Conservation (phyloP, 352 stramenopile genomes). For the Pythium biforme region DNA sequence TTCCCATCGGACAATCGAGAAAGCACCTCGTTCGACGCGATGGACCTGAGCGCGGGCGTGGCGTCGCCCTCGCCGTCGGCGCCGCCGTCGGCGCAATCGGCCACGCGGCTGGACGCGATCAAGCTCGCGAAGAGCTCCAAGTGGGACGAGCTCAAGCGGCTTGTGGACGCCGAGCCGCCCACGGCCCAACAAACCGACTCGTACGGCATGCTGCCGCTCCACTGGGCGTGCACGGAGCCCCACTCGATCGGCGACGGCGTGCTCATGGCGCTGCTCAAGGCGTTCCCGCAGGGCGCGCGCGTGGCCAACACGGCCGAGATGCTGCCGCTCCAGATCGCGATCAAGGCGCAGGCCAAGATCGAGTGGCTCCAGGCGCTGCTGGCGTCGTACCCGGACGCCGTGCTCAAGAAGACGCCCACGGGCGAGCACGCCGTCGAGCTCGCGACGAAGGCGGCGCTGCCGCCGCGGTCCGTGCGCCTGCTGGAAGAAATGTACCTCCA, state of each 20-base stretch:
- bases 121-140: conserved; percentile 80
- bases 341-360: conserved; percentile 84
- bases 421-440: conserved; percentile 79
- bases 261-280: conserved; percentile 78
- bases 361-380: conserved; percentile 86
- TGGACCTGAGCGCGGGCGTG: conserved; percentile 11
- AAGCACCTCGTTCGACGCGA: not conserved
- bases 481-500: conserved; percentile 89
- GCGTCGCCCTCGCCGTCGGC: not conserved
- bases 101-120: conserved; percentile 79
- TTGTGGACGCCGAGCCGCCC: conserved; percentile 70
- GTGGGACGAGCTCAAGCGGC: conserved; percentile 72
- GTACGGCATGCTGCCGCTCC: conserved; percentile 86
- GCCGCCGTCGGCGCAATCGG: conserved; percentile 30
- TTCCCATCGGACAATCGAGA: not conserved
- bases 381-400: conserved; percentile 77
- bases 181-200: conserved; percentile 77
- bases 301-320: conserved; percentile 79
- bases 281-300: conserved; percentile 63
- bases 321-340: conserved; percentile 85
- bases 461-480: conserved; percentile 62
- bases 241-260: conserved; percentile 71
- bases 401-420: conserved; percentile 68
- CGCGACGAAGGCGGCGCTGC: conserved; percentile 55
- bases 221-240: conserved; percentile 86